A percentile compares a stretch with the other conserved stretches of the same genome.
Conservation (phyloP, 345 rosid species). For the Clausena lansium region DNA sequence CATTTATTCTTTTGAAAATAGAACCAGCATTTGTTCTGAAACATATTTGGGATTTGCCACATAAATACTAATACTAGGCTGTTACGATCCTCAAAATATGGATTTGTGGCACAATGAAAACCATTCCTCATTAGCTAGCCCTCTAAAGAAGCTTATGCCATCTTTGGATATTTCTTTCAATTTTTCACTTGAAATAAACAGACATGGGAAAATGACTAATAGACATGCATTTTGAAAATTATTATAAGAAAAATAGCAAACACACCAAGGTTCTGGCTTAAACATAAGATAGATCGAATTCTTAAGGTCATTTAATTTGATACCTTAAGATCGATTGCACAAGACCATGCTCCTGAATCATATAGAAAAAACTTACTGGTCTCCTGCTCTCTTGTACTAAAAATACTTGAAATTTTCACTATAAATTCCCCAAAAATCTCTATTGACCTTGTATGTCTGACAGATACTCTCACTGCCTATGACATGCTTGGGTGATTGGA, state of each 20-base stretch:
- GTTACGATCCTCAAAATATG: not conserved
- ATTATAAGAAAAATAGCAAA: not conserved
- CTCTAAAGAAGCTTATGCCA: not conserved
- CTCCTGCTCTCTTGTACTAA: not conserved
- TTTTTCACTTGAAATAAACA: not conserved
- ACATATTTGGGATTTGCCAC: not conserved
- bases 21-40: not conserved
- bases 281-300: not conserved
- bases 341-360: not conserved
- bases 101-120: not conserved
- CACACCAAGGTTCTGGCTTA: not conserved
- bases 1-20: not conserved
- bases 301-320: not conserved
- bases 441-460: not conserved
- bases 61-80: not conserved
- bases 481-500: constrained; percentile 65
- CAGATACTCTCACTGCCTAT: constrained; percentile 23
- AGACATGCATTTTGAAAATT: not conserved
- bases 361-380: not conserved
- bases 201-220: not conserved
- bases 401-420: not conserved
- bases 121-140: not conserved
- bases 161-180: not conserved
- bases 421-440: not conserved
- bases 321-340: not conserved